Base-by-base conservation (phyloP, 331 rosid species). In the Arachis monticola region DNA sequence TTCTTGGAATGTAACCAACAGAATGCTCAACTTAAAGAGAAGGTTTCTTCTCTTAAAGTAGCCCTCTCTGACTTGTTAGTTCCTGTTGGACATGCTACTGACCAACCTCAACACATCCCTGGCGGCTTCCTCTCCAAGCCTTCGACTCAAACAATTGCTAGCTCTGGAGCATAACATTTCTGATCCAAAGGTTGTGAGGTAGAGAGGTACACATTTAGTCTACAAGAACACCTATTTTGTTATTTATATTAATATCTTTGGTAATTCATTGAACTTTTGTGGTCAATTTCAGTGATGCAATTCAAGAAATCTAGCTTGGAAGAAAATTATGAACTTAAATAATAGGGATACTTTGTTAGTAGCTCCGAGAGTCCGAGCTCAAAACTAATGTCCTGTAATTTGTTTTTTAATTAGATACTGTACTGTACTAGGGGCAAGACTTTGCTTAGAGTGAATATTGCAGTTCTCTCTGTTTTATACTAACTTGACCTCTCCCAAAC, bases 11-110 rank as follows among this genome's bases (percentile, higher is more conserved):
- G 77, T 31, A 83, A 79, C 22, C 22, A 76, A 56, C 82, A 72
- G 64, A 83, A 83, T 83, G 77, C 71, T 17, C 84, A 80, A 61
- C 84, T 80, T n/a, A 80, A 80, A 72, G 87, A 83, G 38, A 83
- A 72, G 67, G 63, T 83, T 62, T 76, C 80, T n/a, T 76, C 87
- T 67, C 87, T 80, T 76, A 84, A 80, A 53, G 42, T 46, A 45
- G 70, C 64, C 0, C 71, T 83, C 51, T 79, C 82, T 62, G 77
- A 72, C 46, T 17, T 72, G 63, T 55, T 80, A 4, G 77, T 56
- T 57, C 76, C 87, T 45, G 58, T 60, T 7, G 35, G 71, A 67
- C 69, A 75, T 56, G 58, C 7, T 30, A 79, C 7, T 31, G 82
- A 72, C 10, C 72, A 76, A 41, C 77, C 77, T 66, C 65, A 58